Evolutionary conservation across 306 rosid species (phyloP), one percentile per base, ranked within the genome.

Genomic region (Inga leiocalycina): DNA sequence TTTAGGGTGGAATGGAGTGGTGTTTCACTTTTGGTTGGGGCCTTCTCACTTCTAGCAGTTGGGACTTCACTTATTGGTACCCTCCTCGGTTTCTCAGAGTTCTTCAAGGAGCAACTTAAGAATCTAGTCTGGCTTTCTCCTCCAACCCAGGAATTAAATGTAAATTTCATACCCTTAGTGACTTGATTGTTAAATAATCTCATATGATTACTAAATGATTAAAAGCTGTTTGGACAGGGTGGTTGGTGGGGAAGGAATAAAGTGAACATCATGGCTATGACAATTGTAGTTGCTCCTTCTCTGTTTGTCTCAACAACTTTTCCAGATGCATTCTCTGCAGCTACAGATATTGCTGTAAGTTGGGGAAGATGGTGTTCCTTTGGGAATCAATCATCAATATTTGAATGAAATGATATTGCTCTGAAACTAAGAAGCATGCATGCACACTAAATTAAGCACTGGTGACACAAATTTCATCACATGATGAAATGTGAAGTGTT

Each of bases 271-370:
- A 81, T 84, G 20, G 91, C 94, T 35, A 82, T 90, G 86, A 81
- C 88, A 81, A 67, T 91, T 79, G 91, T 39, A 71, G 94, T 91
- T 86, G 91, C 81, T 66, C 96, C 94, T 46, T 83, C 94, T 80
- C 86, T 91, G 43, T 69, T 89, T 30, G 89, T 91, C 82, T 90
- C 93, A 19, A 82, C 87, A 69, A 74, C 85, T 35, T 73, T 89
- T 84, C 95, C 95, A 9, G 93, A 89, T 74, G 87, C 91, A 74
- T 93, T 90, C 76, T 90, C 93, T 56, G 80, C 96, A 48, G 95
- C 95, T 82, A 90, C 91, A 46, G 95, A 91, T 81, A 76, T 93
- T 78, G 92, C 93, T 45, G 95, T 93, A 88, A 93, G 94, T 86
- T 59, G 34, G 48, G 64, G 6, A 71, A 5, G 17, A 24, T 17